Percentiles rank a stretch among this genome's conserved stretches.
Evolutionary conservation across 208 protist species (phyloP).

Genomic region (Acanthamoeba culbertsoni): DNA sequence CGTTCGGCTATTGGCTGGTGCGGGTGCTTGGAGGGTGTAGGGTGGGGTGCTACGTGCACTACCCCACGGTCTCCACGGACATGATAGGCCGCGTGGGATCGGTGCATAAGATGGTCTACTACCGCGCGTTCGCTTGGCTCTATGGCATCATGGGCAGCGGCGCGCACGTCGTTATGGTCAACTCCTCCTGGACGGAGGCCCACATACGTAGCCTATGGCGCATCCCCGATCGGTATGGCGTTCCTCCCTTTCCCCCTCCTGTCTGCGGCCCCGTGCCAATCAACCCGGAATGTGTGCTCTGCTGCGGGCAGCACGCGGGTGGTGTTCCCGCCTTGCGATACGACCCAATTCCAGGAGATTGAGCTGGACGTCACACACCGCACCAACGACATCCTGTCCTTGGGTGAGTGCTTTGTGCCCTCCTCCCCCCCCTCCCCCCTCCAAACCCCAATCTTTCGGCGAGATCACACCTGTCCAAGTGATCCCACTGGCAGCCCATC

Average conservation of each 20-base stretch:
- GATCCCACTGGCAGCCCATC: too few relatives aligned
- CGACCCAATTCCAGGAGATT: constrained; percentile 40
- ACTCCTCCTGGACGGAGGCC: constrained; percentile 95
- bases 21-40: constrained; percentile 83
- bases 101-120: constrained; percentile 79
- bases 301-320: not conserved
- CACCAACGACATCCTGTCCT: not conserved
- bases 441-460: too few relatives aligned
- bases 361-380: not conserved
- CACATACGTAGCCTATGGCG: constrained; percentile 91
- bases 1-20: constrained; percentile 88
- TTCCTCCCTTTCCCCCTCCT: constrained; percentile 94
- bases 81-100: constrained; percentile 73
- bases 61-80: constrained; percentile 93
- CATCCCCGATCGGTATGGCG: constrained; percentile 62
- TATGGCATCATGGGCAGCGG: constrained; percentile 90
- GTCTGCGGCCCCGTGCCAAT: not conserved
- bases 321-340: constrained; percentile 52
- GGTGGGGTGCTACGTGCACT: constrained; percentile 96
- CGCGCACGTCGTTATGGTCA: constrained; percentile 90
- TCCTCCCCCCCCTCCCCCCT: not conserved
- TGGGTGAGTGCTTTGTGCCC: not conserved
- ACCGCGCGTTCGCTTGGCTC: constrained; percentile 87
- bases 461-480: too few relatives aligned
- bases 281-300: not conserved